Evolutionary conservation across 345 rosid genomes (phyloP).

Genomic region (Eucalyptus cloeziana): DNA sequence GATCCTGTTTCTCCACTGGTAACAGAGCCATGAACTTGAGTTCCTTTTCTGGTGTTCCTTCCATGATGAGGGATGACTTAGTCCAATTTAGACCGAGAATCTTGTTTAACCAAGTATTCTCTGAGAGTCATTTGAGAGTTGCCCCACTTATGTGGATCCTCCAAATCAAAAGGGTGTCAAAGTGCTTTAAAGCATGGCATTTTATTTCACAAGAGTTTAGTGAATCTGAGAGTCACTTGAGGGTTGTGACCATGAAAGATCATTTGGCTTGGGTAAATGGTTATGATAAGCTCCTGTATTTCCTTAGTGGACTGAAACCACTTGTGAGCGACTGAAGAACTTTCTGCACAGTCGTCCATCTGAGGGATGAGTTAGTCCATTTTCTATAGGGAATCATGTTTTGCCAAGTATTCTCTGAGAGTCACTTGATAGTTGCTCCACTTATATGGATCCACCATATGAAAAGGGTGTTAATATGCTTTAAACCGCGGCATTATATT

Average conservation of each 20-base stretch:
- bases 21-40: neutral
- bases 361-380: neutral
- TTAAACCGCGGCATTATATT: neutral
- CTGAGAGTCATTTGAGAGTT: neutral
- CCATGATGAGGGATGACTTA: neutral
- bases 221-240: neutral
- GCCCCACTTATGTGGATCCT: neutral
- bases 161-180: neutral
- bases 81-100: neutral
- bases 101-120: neutral
- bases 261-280: neutral
- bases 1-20: neutral
- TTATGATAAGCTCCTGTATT: neutral
- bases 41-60: neutral
- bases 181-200: neutral
- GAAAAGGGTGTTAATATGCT: neutral
- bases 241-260: neutral
- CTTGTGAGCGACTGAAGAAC: neutral
- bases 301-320: neutral
- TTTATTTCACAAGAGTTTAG: neutral
- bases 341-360: neutral
- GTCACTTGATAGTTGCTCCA: neutral
- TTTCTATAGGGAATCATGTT: neutral
- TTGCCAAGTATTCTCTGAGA: neutral
- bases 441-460: neutral